phyloP scores from a whole-genome alignment of 1,139 yeast genomes.

The Taphrina pruni region DNA sequence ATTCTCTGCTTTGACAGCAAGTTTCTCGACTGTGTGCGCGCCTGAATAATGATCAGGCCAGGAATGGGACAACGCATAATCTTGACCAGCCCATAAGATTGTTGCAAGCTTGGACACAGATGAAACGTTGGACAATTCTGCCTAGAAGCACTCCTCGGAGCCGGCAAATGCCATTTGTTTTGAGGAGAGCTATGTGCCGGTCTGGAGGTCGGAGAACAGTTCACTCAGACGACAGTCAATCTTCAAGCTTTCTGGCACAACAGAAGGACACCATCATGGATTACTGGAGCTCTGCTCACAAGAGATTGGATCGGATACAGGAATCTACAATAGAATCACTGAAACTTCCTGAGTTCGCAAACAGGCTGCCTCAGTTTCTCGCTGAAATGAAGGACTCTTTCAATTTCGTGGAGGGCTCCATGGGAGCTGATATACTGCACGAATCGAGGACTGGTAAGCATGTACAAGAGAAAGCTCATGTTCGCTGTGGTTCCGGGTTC shows the following conservation, averaged over 20 bases:
- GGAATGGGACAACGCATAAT: no score
- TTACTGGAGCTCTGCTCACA: conserved; percentile 1
- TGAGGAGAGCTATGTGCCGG: background rate
- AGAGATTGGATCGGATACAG: background rate
- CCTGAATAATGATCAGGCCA: no score
- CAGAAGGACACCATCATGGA: background rate
- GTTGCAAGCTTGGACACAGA: no score
- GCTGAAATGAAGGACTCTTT: conserved; percentile 11
- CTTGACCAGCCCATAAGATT: no score
- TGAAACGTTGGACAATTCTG: no score
- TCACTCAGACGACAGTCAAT: conserved; percentile 4
- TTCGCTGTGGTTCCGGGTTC: conserved; percentile 45
- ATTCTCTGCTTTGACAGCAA: no score
- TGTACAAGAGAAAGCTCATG: conserved; percentile 44
- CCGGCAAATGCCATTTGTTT: background rate
- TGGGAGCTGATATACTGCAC: conserved; percentile 45
- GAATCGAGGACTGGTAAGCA: conserved; percentile 42
- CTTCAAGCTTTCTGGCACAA: conserved; percentile 7
- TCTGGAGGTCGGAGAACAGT: background rate
- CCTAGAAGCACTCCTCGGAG: background rate
- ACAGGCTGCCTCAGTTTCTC: conserved; percentile 6
- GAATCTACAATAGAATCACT: background rate
- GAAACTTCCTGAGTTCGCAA: conserved; percentile 16
- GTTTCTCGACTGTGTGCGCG: no score
- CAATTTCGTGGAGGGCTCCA: conserved; percentile 29